Base-by-base conservation (phyloP, 2,329 filamentous ascomycete species). In the Phyllosticta citriasiana region DNA sequence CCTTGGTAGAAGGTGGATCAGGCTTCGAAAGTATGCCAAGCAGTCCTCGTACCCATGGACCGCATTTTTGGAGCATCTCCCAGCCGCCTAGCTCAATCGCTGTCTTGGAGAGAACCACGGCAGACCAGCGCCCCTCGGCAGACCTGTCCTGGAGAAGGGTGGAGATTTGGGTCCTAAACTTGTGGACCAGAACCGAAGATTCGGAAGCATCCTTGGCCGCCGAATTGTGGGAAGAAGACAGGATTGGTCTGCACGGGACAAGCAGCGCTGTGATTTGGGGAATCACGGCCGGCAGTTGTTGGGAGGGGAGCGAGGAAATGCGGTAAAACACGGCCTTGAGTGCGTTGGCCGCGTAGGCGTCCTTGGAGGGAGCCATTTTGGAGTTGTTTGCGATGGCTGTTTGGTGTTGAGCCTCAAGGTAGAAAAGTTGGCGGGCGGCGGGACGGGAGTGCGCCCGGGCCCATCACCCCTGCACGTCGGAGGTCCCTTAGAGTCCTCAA, bases 21-120 rank as follows among this genome's bases (percentile, higher is more conserved):
- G 87, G 85, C 81, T 91, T 96, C 84, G 86, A 85, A 47, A 97
- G 73, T 59, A 96, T 83, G 1, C 82, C 82, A 57, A 97, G 74
- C 33, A 97, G 76, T n/a, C 84, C 86, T 66, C 83, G 80, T 64
- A 94, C 86, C 89, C 93, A 96, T 2, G 85, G 80, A 67, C 86
- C 85, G 35, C 84, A 84, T 59, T 84, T 85, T 64, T 86, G 85
- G 63, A 97, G 79, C 62, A 88, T 84, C 69, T 95, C 90, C 85
- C 88, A 91, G 54, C 91, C 91, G 25, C 91, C 91, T 51, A 88
- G 84, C 68, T 97, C 92, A 53, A 96, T 79, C 4, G 87, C 79
- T 3, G 88, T 84, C 76, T 97, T 97, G 73, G 91, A 83, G 56
- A 97, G 76, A 16, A 88, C 85, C 53, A 89, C 84, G 6, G 87